These are phyloP conservation scores for Colletotrichum liaoningense DNA, from an alignment of 2,329 filamentous ascomycete genomes.

Conservation along the genomic window DNA sequence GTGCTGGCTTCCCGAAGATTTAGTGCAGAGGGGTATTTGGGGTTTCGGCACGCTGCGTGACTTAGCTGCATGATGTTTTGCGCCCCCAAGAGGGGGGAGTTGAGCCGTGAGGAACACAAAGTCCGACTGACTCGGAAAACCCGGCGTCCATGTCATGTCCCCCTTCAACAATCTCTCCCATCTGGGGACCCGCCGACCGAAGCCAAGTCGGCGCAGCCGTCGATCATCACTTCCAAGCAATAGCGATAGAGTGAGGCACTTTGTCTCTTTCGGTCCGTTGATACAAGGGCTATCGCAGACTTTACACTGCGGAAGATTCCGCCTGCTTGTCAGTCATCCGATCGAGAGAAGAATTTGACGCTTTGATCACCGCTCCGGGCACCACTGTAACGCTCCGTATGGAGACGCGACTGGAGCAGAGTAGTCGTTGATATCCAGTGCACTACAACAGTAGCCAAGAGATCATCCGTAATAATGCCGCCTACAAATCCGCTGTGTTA, in stretches of 20 bases:
- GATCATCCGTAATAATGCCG: neutral
- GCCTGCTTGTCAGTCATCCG: neutral
- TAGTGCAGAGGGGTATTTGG: neutral
- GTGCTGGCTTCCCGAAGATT: neutral
- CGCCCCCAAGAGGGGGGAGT: neutral
- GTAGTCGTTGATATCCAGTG: neutral
- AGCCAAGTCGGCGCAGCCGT: constrained; percentile 6
- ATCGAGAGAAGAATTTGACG: neutral
- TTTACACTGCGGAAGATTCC: neutral
- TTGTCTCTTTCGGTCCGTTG: constrained; percentile 7
- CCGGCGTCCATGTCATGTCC: neutral
- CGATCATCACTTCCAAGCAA: constrained; percentile 4
- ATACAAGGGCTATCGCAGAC: neutral
- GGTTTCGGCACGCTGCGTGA: neutral
- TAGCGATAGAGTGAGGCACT: neutral
- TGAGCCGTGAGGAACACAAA: neutral
- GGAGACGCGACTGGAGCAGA: neutral
- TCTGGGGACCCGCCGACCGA: neutral
- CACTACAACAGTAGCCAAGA: neutral
- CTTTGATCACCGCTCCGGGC: neutral
- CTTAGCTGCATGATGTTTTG: neutral
- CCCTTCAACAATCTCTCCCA: neutral
- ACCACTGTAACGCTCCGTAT: neutral
- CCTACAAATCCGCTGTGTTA: neutral
- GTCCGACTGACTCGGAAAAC: constrained; percentile 12